phyloP scores from a whole-genome alignment of 345 rosid genomes.

The Arabidopsis thaliana region DNA sequence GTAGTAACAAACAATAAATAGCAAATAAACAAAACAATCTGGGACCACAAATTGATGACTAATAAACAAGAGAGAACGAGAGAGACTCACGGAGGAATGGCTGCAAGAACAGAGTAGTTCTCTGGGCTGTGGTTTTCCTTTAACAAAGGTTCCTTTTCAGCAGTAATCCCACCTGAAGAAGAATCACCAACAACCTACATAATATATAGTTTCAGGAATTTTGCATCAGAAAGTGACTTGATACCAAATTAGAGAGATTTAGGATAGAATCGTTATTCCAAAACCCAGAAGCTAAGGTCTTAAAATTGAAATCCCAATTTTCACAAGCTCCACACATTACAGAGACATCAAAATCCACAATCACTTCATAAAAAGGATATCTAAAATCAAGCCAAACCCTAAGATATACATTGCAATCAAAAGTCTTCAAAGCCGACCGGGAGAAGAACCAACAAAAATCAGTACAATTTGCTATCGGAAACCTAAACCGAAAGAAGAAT shows the following conservation, averaged over 20 bases:
- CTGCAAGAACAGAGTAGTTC: slow-evolving; percentile 65
- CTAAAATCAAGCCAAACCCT: slow-evolving; percentile 25
- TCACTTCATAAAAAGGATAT: not conserved
- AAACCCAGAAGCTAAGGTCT: slow-evolving; percentile 27
- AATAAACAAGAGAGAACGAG: slow-evolving; percentile 16
- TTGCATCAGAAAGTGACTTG: not conserved
- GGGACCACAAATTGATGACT: slow-evolving; percentile 25
- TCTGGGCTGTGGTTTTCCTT: slow-evolving; percentile 53
- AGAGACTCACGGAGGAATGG: slow-evolving; percentile 74
- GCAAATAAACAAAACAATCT: slow-evolving; percentile 7
- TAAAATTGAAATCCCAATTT: not conserved
- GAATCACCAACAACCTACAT: slow-evolving; percentile 60
- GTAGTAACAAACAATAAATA: slow-evolving; percentile 4
- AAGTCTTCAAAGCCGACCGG: not conserved
- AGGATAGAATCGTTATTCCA: not conserved
- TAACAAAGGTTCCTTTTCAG: slow-evolving; percentile 70
- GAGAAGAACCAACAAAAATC: slow-evolving; percentile 18
- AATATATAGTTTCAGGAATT: not conserved
- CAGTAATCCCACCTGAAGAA: slow-evolving; percentile 65
- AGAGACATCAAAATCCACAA: not conserved
- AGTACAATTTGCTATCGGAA: not conserved
- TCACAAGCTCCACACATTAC: slow-evolving; percentile 15
- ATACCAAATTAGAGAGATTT: not conserved
- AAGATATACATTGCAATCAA: slow-evolving; percentile 4
- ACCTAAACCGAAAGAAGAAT: slow-evolving; percentile 16